Evolutionary conservation across 2,329 filamentous ascomycete species (phyloP), one percentile per base, ranked within the genome.

Genomic region (Aspergillus glaucus): DNA sequence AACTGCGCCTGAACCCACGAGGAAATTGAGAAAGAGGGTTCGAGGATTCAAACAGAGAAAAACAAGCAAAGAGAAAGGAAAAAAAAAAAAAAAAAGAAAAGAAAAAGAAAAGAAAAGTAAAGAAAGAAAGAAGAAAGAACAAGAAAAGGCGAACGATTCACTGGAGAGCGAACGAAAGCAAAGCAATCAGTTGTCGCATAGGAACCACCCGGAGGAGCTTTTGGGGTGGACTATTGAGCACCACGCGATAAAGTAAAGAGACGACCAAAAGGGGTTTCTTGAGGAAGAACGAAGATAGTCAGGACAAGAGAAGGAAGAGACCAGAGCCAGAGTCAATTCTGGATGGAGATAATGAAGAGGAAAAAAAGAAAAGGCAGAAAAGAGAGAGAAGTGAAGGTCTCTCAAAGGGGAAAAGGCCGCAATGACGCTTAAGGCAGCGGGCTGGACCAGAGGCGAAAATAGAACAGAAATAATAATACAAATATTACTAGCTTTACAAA

Each of bases 351-450:
- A 30, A 30, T 12, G 39, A 46, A 32, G 37, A 43, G 40, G 26
- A 37, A 24, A 32, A 36, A 30, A n/a, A 15, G 10, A 34, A 42
- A 41, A n/a, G 9, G 43, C 32, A 15, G 26, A 42, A 24, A 40
- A 17, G 43, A 48, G 17, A 45, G 45, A 34, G 39, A 42, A 42
- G 40, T 42, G 19, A 22, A 26, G 42, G 26, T 30, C 7, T 28
- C 26, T 26, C 21, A 30, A 30, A 30, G 14, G 24, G 15, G 37
- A 47, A 39, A 24, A 43, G 14, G 19, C 19, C n/a, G 22, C 22
- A 36, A 36, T 43, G 19, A 17, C 34, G 17, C 34, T 37, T 10
- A 19, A 37, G 34, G n/a, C n/a, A 37, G n/a, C 34, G 17, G 17
- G n/a, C 34, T n/a, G 6, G 34, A 37, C n/a, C 34, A 19, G 34